Base-by-base conservation (phyloP, 768 basidiomycete genomes). In the Collybiopsis confluens region DNA sequence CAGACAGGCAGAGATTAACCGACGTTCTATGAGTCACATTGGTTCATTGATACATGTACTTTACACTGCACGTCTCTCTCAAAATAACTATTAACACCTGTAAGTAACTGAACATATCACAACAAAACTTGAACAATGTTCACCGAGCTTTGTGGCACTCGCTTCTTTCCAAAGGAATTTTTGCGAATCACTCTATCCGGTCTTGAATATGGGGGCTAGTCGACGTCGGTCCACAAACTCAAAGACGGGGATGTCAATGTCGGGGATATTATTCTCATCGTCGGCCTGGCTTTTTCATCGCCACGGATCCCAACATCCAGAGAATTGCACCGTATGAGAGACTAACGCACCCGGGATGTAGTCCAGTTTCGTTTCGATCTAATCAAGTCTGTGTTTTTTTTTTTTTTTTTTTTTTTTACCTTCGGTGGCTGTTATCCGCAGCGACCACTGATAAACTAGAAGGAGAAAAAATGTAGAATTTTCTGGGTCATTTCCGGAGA, bases 281-380 rank as follows among this genome's bases (percentile, higher is more conserved):
- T 76, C 3, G 76, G 74, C 7, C 11, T 46, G 10, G 18, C n/a
- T n/a, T 46, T 18, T 78, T 86, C 72, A 84, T 82, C 65, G 73
- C 86, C 59, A 85, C 86, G 70, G 78, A 76, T 6, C 72, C 85
- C 38, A 57, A 66, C 7, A 59, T 62, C 3, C 56, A 42, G 28
- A 60, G 64, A 1, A 51, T 72, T 65, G 64, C 75, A 70, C 36
- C 2, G 27, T 50, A 50, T 46, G 40, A 27, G 48, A 76, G 70
- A 40, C 76, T 83, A 65, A 77, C 72, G 15, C 78, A n/a, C 78
- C 2, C 86, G 82, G 85, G 84, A 87, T 65, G 69, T 83, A 54
- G 86, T 85, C 60, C 53, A 59, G 3, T 82, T 82, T 20, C 82
- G 82, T 61, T 74, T 71, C 60, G 58, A 60, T 58, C 71, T 59